phyloP scores from a whole-genome alignment of 139 green algal genomes.

The Tetradesmus obliquus region DNA sequence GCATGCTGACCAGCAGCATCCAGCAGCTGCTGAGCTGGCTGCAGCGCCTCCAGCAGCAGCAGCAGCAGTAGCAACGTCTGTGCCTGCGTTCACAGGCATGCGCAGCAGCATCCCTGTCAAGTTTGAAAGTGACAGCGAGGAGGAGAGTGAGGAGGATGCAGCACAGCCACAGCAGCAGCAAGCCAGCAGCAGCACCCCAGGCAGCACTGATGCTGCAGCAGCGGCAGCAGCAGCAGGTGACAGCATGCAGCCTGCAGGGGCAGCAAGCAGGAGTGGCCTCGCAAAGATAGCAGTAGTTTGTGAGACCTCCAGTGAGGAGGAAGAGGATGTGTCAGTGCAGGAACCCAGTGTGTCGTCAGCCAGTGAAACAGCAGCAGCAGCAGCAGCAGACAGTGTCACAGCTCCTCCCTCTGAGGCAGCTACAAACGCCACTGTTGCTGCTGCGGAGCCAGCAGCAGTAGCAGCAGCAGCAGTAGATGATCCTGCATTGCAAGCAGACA shows the following conservation, averaged over 20 bases:
- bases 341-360: background rate
- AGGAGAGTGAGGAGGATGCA: background rate
- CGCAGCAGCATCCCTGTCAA: constrained; percentile 3
- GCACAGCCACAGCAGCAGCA: background rate
- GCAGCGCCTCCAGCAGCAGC: background rate
- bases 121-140: background rate
- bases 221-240: background rate
- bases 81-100: constrained; percentile 23
- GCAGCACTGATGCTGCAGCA: background rate
- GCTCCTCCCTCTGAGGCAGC: background rate
- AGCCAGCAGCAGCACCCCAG: background rate
- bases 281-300: background rate
- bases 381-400: background rate
- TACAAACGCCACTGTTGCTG: background rate
- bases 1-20: background rate
- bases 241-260: background rate
- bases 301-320: background rate
- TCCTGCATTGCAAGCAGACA: background rate
- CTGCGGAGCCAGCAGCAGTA: background rate
- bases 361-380: background rate
- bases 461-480: background rate
- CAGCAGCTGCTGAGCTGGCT: background rate
- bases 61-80: constrained; percentile 4
- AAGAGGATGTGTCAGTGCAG: background rate
- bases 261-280: background rate